Percentiles rank a stretch among this genome's conserved stretches.
Evolutionary conservation across 164 flowering plant species (phyloP).

Genomic region (Dillenia turbinata): DNA sequence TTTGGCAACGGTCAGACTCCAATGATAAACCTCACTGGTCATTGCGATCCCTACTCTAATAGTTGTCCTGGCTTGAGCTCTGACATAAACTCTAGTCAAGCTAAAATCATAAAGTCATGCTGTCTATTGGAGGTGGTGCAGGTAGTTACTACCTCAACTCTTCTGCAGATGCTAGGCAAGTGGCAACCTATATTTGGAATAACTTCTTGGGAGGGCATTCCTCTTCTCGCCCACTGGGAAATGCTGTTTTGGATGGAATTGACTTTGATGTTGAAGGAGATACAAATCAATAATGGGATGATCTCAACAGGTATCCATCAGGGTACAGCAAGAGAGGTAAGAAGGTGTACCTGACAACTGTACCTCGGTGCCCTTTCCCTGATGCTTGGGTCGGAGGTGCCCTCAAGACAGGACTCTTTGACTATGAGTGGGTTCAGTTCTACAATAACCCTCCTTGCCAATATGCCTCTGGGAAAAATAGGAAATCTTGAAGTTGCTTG

Average conservation of each 20-base stretch:
- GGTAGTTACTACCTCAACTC: neutral
- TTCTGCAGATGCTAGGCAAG: neutral
- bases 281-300: neutral
- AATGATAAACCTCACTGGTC: constrained; percentile 1
- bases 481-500: constrained; percentile 8
- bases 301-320: constrained; percentile 3
- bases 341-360: no score
- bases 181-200: constrained; percentile 1
- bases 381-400: constrained; percentile 14
- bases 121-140: neutral
- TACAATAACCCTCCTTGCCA: constrained; percentile 24
- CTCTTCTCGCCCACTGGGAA: neutral
- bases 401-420: constrained; percentile 21
- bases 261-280: constrained; percentile 12
- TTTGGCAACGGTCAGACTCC: no score
- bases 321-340: neutral
- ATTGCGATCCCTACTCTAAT: constrained; percentile 4
- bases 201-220: constrained; percentile 3
- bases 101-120: constrained; percentile 10
- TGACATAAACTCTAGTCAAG: constrained; percentile 10
- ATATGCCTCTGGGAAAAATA: constrained; percentile 7
- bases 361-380: constrained; percentile 28
- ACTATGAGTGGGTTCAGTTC: constrained; percentile 25
- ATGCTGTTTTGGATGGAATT: constrained; percentile 13
- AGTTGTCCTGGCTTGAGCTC: neutral